A percentile compares a stretch with the other conserved stretches of the same genome.
phyloP scores from a whole-genome alignment of 352 stramenopile genomes.

The Pythium aphanidermatum region DNA sequence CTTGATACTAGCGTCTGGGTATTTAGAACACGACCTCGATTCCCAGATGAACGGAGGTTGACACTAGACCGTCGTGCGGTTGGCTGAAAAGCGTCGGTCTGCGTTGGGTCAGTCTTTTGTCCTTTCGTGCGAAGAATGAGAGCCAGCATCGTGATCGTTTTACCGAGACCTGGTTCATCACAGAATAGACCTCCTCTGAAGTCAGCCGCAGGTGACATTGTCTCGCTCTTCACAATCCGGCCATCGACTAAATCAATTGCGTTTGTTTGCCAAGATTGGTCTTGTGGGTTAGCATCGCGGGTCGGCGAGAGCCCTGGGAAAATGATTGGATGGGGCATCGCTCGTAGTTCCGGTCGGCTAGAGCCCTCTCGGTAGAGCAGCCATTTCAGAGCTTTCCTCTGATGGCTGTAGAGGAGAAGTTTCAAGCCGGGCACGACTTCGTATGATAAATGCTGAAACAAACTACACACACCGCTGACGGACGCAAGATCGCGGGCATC shows the following conservation, averaged over 20 bases:
- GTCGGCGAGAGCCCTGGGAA: conserved; percentile 15
- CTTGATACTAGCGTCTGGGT: conserved; percentile 39
- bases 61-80: not conserved
- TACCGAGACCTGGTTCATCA: conserved; percentile 77
- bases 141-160: conserved; percentile 84
- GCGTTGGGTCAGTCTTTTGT: conserved; percentile 19
- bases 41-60: conserved; percentile 33
- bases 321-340: conserved; percentile 43
- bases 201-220: conserved; percentile 23
- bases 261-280: conserved; percentile 8
- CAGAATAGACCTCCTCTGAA: conserved; percentile 72
- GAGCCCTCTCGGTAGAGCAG: conserved; percentile 65
- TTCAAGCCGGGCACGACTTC: conserved; percentile 75
- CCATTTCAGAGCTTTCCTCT: conserved; percentile 71
- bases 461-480: conserved; percentile 53
- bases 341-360: not conserved
- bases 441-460: conserved; percentile 80
- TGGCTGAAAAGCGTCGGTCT: not conserved
- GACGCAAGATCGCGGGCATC: conserved; percentile 51
- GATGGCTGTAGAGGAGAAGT: conserved; percentile 67
- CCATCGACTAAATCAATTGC: conserved; percentile 57
- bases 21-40: conserved; percentile 38
- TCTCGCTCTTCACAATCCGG: conserved; percentile 22
- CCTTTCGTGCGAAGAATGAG: conserved; percentile 75
- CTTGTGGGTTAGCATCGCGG: not conserved